Percentiles rank a stretch among this genome's conserved stretches.
Conservation (phyloP, 2,329 filamentous ascomycete species). For the Exophiala dermatitidis region DNA sequence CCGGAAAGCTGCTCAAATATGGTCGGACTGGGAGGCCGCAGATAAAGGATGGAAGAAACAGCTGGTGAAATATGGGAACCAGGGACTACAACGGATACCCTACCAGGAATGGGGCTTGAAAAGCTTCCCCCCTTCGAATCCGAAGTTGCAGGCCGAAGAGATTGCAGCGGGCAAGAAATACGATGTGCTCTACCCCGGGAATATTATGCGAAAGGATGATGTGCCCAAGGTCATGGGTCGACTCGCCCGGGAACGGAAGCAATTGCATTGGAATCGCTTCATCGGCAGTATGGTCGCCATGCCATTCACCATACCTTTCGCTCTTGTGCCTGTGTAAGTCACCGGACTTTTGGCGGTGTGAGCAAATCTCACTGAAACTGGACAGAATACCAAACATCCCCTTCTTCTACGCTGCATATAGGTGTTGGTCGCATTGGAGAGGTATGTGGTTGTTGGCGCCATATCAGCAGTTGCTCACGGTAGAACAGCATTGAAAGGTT, state of each 20-base stretch:
- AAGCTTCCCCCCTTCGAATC: constrained; percentile 75
- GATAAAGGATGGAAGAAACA: constrained; percentile 81
- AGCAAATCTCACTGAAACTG: constrained; percentile 10
- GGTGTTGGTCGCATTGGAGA: constrained; percentile 84
- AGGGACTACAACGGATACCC: constrained; percentile 75
- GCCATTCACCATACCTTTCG: constrained; percentile 77
- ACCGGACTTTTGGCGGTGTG: not conserved
- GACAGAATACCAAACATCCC: constrained; percentile 80
- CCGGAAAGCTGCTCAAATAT: constrained; percentile 64
- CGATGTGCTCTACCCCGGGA: constrained; percentile 68
- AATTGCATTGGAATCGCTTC: constrained; percentile 67
- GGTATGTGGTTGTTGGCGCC: constrained; percentile 36
- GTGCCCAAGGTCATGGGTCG: constrained; percentile 60
- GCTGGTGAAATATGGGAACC: constrained; percentile 79
- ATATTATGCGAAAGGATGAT: constrained; percentile 57
- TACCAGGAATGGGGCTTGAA: constrained; percentile 98
- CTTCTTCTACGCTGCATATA: constrained; percentile 91
- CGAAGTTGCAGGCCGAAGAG: constrained; percentile 58
- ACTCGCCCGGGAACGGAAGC: constrained; percentile 73
- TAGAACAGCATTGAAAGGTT: constrained; percentile 63
- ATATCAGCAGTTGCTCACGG: constrained; percentile 7
- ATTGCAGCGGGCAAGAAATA: constrained; percentile 56
- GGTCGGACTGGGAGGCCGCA: constrained; percentile 81
- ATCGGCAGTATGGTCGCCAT: constrained; percentile 75
- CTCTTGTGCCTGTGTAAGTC: constrained; percentile 73